phyloP scores from a whole-genome alignment of 805 yeast species.

The Teunomyces lycoperdinae region DNA sequence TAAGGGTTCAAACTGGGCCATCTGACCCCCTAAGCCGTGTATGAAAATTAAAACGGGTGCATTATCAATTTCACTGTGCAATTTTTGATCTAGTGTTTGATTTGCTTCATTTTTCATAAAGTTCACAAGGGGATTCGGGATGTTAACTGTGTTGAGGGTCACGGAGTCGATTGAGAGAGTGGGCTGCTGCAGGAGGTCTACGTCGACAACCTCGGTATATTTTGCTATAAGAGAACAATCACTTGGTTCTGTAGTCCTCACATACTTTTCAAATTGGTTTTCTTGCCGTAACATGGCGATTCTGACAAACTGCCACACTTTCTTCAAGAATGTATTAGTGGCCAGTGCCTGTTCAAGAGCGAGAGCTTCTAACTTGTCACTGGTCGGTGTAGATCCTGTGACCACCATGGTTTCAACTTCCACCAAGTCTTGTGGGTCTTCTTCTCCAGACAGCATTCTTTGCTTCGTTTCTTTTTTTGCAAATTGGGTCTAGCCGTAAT shows the following conservation, averaged over 20 bases:
- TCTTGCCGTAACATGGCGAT: conserved; percentile 18
- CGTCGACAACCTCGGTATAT: conserved; percentile 38
- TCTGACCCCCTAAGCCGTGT: conserved; percentile 91
- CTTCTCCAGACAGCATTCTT: conserved; percentile 3
- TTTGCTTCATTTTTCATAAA: conserved; percentile 22
- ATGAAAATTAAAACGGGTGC: conserved; percentile 64
- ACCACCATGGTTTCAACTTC: background rate
- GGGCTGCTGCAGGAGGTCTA: conserved; percentile 27
- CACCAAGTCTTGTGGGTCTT: background rate
- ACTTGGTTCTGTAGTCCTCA: conserved; percentile 46
- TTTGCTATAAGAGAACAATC: conserved; percentile 55
- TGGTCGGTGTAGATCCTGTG: background rate
- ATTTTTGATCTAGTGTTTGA: conserved; percentile 14
- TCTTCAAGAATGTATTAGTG: conserved; percentile 20
- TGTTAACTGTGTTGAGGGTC: conserved; percentile 41
- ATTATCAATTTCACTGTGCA: conserved; percentile 37
- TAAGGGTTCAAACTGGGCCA: conserved; percentile 78
- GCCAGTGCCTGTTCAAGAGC: conserved; percentile 8
- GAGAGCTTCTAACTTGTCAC: background rate
- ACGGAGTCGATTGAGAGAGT: conserved; percentile 26
- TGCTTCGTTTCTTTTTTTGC: no score
- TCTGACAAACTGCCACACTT: conserved; percentile 25
- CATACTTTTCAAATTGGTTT: conserved; percentile 42
- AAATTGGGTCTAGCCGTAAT: no score
- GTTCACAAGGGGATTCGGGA: conserved; percentile 47